Base-by-base conservation (phyloP, 192 early-diverging fungal genomes). In the Rhizophagus prolifer region DNA sequence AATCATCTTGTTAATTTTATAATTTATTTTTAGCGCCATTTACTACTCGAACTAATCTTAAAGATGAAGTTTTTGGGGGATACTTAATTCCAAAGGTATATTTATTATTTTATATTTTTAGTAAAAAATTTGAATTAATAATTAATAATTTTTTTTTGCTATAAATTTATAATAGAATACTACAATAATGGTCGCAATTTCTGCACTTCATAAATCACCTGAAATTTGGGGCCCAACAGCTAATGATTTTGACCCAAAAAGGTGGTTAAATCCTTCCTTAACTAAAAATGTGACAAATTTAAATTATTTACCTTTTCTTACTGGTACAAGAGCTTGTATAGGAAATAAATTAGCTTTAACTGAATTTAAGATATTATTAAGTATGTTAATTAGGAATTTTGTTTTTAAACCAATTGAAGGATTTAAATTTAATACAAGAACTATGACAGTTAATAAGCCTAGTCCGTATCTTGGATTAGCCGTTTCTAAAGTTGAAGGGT, bases 241-340 rank as follows among this genome's bases (percentile, higher is more conserved):
- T 2, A 67, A 84, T 23, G 80, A 86, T n/a, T 90, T 89, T 61
- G 79, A 80, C 9, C 89, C 89, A 21, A 80, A 80, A 63, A 75
- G 89, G 68, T 90, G 89, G 89, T 60, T 84, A 30, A 84, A 86
- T 58, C 80, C 80, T 2, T 14, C 59, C 0, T 70, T 78, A 12
- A 81, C 78, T 16, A 76, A 75, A 64, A 62, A 71, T 72, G 71
- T 81, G 9, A 78, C 80, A 1, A 67, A 64, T 38, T 81, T 67
- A 75, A 79, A 74, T 2, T 85, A 80, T 31, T 16, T 71, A 4
- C 87, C 89, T 0, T 90, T 90, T 63, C 63, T 82, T 58, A 82
- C 85, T 9, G 89, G 89, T 16, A 77, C 80, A n/a, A 65, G 88
- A 12, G 82, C 85, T n/a, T 90, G 89, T 50, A 89, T 90, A 30